phyloP scores from a whole-genome alignment of 1,139 yeast genomes.

The Yamadazyma epiphylla region DNA sequence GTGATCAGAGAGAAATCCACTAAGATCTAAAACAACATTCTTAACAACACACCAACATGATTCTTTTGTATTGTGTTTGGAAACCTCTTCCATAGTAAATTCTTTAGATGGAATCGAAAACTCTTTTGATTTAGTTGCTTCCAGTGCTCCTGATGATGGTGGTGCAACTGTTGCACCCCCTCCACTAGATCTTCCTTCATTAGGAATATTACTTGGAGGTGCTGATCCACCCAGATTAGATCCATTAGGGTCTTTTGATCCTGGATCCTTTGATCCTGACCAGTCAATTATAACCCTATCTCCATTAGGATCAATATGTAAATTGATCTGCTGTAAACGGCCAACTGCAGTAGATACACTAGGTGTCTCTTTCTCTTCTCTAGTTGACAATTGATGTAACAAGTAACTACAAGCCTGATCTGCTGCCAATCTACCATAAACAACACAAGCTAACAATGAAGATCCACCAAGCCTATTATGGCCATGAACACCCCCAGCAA shows the following conservation, averaged over 20 bases:
- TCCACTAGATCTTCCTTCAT: neutral
- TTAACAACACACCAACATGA: conserved; percentile 90
- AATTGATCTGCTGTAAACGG: conserved; percentile 40
- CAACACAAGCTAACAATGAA: conserved; percentile 37
- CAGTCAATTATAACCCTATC: conserved; percentile 30
- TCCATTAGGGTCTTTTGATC: neutral
- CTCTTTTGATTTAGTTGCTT: neutral
- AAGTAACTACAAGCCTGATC: conserved; percentile 36
- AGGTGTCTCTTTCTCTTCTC: conserved; percentile 6
- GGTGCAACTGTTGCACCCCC: conserved; percentile 4
- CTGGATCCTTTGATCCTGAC: conserved; percentile 7
- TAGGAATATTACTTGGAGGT: neutral
- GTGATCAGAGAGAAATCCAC: conserved; percentile 72
- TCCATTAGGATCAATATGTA: conserved; percentile 43
- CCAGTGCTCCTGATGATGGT: conserved; percentile 7
- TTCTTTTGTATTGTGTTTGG: conserved; percentile 54
- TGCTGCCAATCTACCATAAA: conserved; percentile 38
- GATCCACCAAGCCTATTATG: conserved; percentile 36
- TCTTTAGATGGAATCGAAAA: conserved; percentile 40
- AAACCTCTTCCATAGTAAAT: conserved; percentile 51
- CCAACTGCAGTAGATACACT: conserved; percentile 19
- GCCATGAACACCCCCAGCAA: conserved; percentile 40
- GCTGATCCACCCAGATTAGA: conserved; percentile 1
- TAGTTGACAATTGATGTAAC: conserved; percentile 25
- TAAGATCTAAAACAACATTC: conserved; percentile 79